These are phyloP conservation scores for Lodderomyces oxycetoniae DNA, from an alignment of 1,139 yeast species.

Conservation along the genomic window DNA sequence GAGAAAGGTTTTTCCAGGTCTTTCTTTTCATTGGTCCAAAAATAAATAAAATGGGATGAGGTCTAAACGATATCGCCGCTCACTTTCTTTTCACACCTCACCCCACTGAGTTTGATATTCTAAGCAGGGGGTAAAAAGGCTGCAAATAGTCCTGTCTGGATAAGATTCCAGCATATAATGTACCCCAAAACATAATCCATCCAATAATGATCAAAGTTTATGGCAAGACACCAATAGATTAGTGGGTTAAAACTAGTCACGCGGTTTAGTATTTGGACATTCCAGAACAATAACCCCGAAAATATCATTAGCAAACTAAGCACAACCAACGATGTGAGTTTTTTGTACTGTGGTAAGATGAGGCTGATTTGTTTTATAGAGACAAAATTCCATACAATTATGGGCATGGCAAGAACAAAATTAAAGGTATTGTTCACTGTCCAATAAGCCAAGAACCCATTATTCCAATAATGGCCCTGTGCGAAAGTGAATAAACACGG, in stretches of 20 bases:
- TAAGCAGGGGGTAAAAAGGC: slow-evolving; percentile 75
- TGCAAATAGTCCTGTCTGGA: slow-evolving; percentile 59
- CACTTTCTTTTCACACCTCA: too few species aligned
- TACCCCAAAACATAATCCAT: slow-evolving; percentile 29
- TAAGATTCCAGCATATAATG: slow-evolving; percentile 49
- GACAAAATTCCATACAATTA: slow-evolving; percentile 37
- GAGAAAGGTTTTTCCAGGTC: too few species aligned
- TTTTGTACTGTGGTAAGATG: slow-evolving; percentile 32
- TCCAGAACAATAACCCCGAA: slow-evolving; percentile 61
- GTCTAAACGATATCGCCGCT: too few species aligned
- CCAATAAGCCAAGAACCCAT: slow-evolving; percentile 82
- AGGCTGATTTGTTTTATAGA: slow-evolving; percentile 28
- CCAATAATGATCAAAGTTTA: slow-evolving; percentile 8
- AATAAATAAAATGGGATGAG: too few species aligned
- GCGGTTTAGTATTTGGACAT: slow-evolving; percentile 81
- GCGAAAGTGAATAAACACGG: slow-evolving; percentile 73
- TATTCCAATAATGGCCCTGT: slow-evolving; percentile 78
- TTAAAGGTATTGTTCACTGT: slow-evolving; percentile 76
- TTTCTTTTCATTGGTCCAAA: too few species aligned
- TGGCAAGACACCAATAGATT: slow-evolving; percentile 62
- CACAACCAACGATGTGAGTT: slow-evolving; percentile 28
- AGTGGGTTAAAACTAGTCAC: slow-evolving; percentile 74
- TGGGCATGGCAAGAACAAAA: slow-evolving; percentile 74
- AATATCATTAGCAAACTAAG: slow-evolving; percentile 41
- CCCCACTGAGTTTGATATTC: too few species aligned